Conservation (phyloP, 2,329 filamentous ascomycete genomes). For the Cylindrodendrum hubeiense region DNA sequence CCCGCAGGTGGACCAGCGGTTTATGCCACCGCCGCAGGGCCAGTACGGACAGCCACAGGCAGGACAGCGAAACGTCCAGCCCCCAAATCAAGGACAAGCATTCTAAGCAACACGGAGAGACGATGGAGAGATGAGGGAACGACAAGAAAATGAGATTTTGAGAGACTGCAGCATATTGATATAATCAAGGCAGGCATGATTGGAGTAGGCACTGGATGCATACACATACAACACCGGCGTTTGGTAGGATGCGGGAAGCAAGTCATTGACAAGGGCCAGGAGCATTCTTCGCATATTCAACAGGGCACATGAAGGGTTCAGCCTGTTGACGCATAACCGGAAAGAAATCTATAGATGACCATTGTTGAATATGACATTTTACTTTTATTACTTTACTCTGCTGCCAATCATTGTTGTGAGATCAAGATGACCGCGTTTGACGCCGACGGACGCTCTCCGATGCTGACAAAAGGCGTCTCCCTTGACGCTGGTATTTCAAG, state of each 20-base stretch:
- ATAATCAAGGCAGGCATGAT: conserved; percentile 22
- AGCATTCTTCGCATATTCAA: conserved; percentile 26
- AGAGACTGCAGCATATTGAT: conserved; percentile 19
- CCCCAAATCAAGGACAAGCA: conserved; percentile 53
- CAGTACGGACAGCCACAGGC: conserved; percentile 43
- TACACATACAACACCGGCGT: conserved; percentile 37
- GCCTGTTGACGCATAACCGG: conserved; percentile 21
- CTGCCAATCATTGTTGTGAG: neutral
- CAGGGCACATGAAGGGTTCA: conserved; percentile 23
- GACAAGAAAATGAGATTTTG: neutral
- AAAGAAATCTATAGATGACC: conserved; percentile 19
- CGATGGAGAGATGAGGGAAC: neutral
- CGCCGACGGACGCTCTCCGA: too few species aligned
- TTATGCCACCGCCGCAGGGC: conserved; percentile 46
- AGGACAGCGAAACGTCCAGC: conserved; percentile 37
- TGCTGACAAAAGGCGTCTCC: too few species aligned
- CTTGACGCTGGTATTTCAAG: too few species aligned
- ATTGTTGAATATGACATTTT: conserved; percentile 11
- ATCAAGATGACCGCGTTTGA: too few species aligned
- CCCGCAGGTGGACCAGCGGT: conserved; percentile 44
- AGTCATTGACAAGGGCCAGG: conserved; percentile 22
- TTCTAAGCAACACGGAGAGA: conserved; percentile 40
- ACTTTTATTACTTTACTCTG: neutral
- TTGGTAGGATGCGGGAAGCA: conserved; percentile 30
- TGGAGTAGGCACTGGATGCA: conserved; percentile 29